Percentiles rank a stretch among this genome's conserved stretches.
phyloP scores from a whole-genome alignment of 257 asterid species.

The Nicotiana otophora region DNA sequence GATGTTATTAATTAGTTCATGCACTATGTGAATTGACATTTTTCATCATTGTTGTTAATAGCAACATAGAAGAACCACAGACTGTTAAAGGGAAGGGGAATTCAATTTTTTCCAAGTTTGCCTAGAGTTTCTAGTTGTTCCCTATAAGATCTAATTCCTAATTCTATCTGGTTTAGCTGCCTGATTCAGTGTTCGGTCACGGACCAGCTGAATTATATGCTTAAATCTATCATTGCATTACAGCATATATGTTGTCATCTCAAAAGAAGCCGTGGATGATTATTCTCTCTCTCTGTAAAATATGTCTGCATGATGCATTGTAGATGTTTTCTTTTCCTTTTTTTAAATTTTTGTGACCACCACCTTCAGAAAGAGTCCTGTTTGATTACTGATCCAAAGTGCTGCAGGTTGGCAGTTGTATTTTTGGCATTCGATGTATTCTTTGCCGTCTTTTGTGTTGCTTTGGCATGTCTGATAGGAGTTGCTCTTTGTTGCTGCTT shows the following conservation, averaged over 20 bases:
- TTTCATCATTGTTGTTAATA: not conserved
- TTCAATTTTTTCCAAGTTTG: not conserved
- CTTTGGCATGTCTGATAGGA: constrained; percentile 88
- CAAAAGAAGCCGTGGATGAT: not conserved
- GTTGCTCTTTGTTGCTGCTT: constrained; percentile 96
- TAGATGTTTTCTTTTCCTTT: not conserved
- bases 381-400: constrained; percentile 26
- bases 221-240: not conserved
- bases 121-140: not conserved
- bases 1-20: not conserved
- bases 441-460: constrained; percentile 95
- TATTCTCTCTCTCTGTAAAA: not conserved
- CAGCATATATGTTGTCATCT: not conserved
- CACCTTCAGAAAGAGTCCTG: constrained; percentile 10
- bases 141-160: not conserved
- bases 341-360: not conserved
- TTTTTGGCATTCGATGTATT: constrained; percentile 97
- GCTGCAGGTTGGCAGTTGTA: constrained; percentile 92
- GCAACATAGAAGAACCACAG: not conserved
- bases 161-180: not conserved
- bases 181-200: not conserved
- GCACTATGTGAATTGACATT: not conserved
- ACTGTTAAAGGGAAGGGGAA: not conserved
- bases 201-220: not conserved
- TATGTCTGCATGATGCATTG: not conserved